phyloP scores from a whole-genome alignment of 441 rosid genomes.

The Corymbia calophylla region DNA sequence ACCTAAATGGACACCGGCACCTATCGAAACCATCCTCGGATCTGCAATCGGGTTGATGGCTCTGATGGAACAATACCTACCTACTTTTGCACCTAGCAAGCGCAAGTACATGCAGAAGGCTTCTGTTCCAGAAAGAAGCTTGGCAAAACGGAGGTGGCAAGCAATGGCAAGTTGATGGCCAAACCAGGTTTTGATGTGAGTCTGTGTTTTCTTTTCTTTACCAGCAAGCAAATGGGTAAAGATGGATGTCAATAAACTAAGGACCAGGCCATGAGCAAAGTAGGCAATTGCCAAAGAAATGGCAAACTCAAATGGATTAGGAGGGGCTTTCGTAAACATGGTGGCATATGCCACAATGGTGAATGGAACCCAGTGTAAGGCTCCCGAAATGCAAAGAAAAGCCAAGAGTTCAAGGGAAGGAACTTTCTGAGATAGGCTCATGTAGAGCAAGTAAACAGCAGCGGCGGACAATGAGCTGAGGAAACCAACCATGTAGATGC shows the following conservation, averaged over 20 bases:
- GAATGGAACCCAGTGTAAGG: constrained; percentile 62
- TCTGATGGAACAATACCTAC: constrained; percentile 57
- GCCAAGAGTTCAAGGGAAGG: constrained; percentile 34
- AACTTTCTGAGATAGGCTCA: constrained; percentile 20
- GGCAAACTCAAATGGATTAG: constrained; percentile 33
- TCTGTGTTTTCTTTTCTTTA: constrained; percentile 17
- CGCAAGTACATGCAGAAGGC: constrained; percentile 55
- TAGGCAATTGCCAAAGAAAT: constrained; percentile 31
- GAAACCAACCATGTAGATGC: constrained; percentile 48
- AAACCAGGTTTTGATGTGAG: constrained; percentile 36
- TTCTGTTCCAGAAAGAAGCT: constrained; percentile 66
- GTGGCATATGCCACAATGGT: constrained; percentile 33
- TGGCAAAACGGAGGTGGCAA: constrained; percentile 60
- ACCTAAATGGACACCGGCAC: constrained; percentile 64
- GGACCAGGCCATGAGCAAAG: constrained; percentile 46
- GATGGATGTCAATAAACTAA: constrained; percentile 41
- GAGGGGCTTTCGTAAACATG: constrained; percentile 20
- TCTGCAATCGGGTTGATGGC: constrained; percentile 60
- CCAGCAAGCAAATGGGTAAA: constrained; percentile 22
- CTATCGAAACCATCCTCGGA: constrained; percentile 38
- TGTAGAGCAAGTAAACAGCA: constrained; percentile 29
- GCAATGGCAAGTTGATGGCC: constrained; percentile 43
- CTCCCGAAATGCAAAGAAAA: constrained; percentile 52
- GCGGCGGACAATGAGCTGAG: constrained; percentile 59
- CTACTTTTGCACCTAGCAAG: constrained; percentile 47